A percentile compares a stretch with the other conserved stretches of the same genome.
phyloP scores from a whole-genome alignment of 2,329 filamentous ascomycete genomes.

The Hypoxylon sp. region DNA sequence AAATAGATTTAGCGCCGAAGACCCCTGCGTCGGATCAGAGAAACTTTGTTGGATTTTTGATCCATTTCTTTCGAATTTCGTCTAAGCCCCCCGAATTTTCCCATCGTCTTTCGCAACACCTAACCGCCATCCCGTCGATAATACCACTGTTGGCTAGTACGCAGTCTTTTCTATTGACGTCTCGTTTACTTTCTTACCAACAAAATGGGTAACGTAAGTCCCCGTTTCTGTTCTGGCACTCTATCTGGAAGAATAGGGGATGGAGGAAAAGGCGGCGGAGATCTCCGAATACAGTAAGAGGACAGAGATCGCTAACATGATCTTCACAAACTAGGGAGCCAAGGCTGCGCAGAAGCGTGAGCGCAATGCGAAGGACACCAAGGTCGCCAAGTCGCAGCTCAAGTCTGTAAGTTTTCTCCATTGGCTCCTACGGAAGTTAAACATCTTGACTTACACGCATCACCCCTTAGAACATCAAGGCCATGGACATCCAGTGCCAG shows the following conservation, averaged over 20 bases:
- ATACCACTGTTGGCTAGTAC: slow-evolving; percentile 12
- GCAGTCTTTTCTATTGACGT: slow-evolving; percentile 1
- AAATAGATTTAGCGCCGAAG: slow-evolving; percentile 39
- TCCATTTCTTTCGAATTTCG: slow-evolving; percentile 37
- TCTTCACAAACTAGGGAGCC: slow-evolving; percentile 65
- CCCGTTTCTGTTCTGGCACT: neutral
- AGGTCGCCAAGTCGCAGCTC: slow-evolving; percentile 75
- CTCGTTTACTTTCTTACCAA: slow-evolving; percentile 8
- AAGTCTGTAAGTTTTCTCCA: slow-evolving; percentile 70
- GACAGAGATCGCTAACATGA: slow-evolving; percentile 33
- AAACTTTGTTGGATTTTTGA: slow-evolving; percentile 22
- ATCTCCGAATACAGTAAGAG: slow-evolving; percentile 15
- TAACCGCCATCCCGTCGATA: slow-evolving; percentile 38
- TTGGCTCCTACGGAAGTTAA: slow-evolving; percentile 1
- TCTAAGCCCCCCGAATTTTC: slow-evolving; percentile 33
- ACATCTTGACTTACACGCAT: slow-evolving; percentile 16
- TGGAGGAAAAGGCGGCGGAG: slow-evolving; percentile 15
- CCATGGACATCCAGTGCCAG: slow-evolving; percentile 82
- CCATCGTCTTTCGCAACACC: slow-evolving; percentile 31
- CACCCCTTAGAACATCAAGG: slow-evolving; percentile 74
- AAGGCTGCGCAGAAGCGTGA: slow-evolving; percentile 81
- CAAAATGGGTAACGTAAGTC: slow-evolving; percentile 52
- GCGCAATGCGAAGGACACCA: slow-evolving; percentile 75
- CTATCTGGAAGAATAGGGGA: neutral
- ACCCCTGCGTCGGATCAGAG: slow-evolving; percentile 34